Base-by-base conservation (phyloP, 139 green algal species). In the Tetratostichococcus sp. region DNA sequence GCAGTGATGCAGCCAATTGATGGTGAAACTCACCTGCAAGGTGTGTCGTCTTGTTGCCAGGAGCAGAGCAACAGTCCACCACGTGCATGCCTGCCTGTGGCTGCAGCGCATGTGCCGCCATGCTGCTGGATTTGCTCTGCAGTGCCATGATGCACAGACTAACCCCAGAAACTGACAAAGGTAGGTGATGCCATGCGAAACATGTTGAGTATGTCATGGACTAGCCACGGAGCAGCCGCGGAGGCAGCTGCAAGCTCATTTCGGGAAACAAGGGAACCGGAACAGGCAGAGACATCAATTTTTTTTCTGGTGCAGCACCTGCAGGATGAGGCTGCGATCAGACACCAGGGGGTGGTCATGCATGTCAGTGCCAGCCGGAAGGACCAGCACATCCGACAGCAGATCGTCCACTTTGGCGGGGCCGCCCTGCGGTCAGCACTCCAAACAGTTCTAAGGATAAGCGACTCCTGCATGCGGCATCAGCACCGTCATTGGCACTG, bases 1-100 rank as follows among this genome's bases (percentile, higher is more conserved):
- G n/a, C n/a, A n/a, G n/a, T n/a, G n/a, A n/a, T n/a, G n/a, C n/a
- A n/a, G n/a, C n/a, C n/a, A n/a, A 21, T 50, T 50, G 39, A 11
- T 62, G 50, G 2, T 28, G 50, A 50, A 50, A 57, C 50, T 62
- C 25, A 82, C 77, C 76, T 75, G 74, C 94, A 31, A 98, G 65
- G 74, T 99, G 95, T 0, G 94, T 98, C 0, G 95, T 99, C 79
- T 99, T 99, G 88, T 99, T 99, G 65, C 95, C 95, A 0, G 95
- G 95, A 4, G 95, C 95, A 0, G 95, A 93, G 78, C 95, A 99
- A 43, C 85, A 90, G 84, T 99, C 95, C 68, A 99, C 42, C 22
- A 98, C 85, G 23, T 79, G 76, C 91, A 90, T 97, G 28, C 86
- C 85, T 1, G 86, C 67, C 57, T 86, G 21, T 16, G 96, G 94